These are phyloP conservation scores for Pleurotus cornucopiae DNA, from an alignment of 768 basidiomycete genomes.

Conservation along the genomic window DNA sequence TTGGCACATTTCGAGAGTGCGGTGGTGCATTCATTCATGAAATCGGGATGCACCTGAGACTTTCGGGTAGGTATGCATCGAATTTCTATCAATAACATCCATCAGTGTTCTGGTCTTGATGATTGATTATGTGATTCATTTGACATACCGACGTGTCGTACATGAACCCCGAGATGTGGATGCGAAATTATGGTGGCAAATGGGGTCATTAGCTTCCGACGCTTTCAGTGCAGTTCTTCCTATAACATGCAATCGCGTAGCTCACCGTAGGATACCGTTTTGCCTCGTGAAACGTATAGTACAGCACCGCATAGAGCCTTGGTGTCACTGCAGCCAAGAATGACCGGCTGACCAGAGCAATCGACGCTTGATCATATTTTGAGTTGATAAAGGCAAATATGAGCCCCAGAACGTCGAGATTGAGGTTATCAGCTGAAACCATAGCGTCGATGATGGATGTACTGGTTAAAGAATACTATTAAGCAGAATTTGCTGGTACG, in stretches of 20 bases:
- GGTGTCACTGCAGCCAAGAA: slow-evolving; percentile 65
- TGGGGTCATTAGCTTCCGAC: slow-evolving; percentile 43
- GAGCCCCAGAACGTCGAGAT: slow-evolving; percentile 70
- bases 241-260: slow-evolving; percentile 5
- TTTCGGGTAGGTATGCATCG: slow-evolving; percentile 40
- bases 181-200: slow-evolving; percentile 56
- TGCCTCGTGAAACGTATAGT: slow-evolving; percentile 50
- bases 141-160: slow-evolving; percentile 50
- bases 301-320: slow-evolving; percentile 53
- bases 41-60: slow-evolving; percentile 34
- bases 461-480: no score
- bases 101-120: not conserved
- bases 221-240: not conserved
- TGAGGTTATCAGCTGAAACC: slow-evolving; percentile 65
- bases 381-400: slow-evolving; percentile 48
- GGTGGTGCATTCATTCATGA: slow-evolving; percentile 47
- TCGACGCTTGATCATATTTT: slow-evolving; percentile 51
- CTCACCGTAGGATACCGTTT: slow-evolving; percentile 54
- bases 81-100: slow-evolving; percentile 36
- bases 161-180: slow-evolving; percentile 50
- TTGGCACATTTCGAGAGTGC: slow-evolving; percentile 48
- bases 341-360: slow-evolving; percentile 60
- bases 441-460: slow-evolving; percentile 24
- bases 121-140: not conserved
- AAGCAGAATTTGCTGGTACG: no score